These are phyloP conservation scores for Suhomyces sp. DNA, from an alignment of 805 yeast species.

Conservation along the genomic window DNA sequence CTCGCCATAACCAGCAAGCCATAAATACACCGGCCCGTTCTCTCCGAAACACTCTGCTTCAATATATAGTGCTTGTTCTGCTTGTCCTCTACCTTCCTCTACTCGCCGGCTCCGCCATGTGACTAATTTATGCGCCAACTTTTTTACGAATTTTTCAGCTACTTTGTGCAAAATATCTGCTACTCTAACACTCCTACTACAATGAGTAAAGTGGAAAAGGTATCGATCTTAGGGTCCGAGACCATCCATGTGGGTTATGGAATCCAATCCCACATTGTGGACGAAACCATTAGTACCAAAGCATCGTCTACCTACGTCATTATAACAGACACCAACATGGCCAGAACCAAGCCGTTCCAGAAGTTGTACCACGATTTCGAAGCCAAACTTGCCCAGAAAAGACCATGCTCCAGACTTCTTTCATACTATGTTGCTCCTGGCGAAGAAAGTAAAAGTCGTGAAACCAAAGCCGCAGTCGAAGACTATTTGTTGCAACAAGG, in stretches of 20 bases:
- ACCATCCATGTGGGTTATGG: constrained; percentile 88
- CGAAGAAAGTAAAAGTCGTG: constrained; percentile 83
- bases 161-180: background rate
- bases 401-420: constrained; percentile 64
- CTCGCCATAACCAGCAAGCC: background rate
- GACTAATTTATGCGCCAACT: background rate
- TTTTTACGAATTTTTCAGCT: background rate
- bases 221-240: constrained; percentile 76
- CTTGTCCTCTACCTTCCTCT: background rate
- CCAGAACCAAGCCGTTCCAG: constrained; percentile 58
- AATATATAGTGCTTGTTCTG: background rate
- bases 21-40: background rate
- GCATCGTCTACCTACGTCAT: constrained; percentile 90
- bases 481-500: constrained; percentile 79
- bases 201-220: constrained; percentile 41
- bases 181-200: background rate
- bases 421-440: constrained; percentile 85
- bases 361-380: constrained; percentile 45
- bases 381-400: constrained; percentile 25
- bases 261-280: constrained; percentile 69
- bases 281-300: constrained; percentile 56
- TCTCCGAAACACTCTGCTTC: background rate
- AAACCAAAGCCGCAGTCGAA: constrained; percentile 89
- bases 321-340: constrained; percentile 81
- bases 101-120: constrained; percentile 1